A percentile compares a stretch with the other conserved stretches of the same genome.
Evolutionary conservation across 2,329 filamentous ascomycete genomes (phyloP).

Genomic region (Fusarium ambrosium): DNA sequence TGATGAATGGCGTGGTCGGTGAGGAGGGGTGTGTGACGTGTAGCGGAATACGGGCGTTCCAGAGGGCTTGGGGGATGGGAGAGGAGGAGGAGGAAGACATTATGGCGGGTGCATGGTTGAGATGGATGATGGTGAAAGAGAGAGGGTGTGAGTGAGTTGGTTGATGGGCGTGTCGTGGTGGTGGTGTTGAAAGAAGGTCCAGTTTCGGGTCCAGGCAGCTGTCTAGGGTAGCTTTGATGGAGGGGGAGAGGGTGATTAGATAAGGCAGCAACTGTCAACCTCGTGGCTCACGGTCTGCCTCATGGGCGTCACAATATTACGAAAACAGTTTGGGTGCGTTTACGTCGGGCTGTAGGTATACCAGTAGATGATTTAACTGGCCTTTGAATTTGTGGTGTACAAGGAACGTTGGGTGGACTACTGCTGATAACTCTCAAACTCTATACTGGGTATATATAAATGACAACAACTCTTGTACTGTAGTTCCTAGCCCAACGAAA

Average conservation of each 20-base stretch:
- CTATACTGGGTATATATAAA: neutral
- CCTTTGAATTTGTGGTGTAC: no score
- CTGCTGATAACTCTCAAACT: neutral
- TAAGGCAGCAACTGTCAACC: neutral
- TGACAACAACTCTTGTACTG: neutral
- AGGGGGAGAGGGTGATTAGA: slow-evolving; percentile 6
- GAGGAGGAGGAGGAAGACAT: slow-evolving; percentile 43
- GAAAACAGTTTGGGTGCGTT: neutral
- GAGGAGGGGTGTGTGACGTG: slow-evolving; percentile 65
- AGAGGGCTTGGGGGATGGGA: slow-evolving; percentile 63
- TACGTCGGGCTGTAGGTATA: neutral
- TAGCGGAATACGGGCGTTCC: slow-evolving; percentile 67
- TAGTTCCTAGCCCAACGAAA: neutral
- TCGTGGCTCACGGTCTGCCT: neutral
- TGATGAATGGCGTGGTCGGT: slow-evolving; percentile 64
- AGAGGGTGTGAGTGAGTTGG: neutral
- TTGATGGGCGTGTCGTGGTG: neutral
- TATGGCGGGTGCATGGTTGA: slow-evolving; percentile 40
- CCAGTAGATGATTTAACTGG: neutral
- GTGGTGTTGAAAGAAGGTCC: neutral
- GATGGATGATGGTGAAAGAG: slow-evolving; percentile 1
- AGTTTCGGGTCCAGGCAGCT: neutral
- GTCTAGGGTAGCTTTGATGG: slow-evolving; percentile 15
- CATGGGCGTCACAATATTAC: neutral
- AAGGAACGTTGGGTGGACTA: neutral